Evolutionary conservation across 176 grass and related monocot species (phyloP).

Genomic region (Metroxylon sagu): DNA sequence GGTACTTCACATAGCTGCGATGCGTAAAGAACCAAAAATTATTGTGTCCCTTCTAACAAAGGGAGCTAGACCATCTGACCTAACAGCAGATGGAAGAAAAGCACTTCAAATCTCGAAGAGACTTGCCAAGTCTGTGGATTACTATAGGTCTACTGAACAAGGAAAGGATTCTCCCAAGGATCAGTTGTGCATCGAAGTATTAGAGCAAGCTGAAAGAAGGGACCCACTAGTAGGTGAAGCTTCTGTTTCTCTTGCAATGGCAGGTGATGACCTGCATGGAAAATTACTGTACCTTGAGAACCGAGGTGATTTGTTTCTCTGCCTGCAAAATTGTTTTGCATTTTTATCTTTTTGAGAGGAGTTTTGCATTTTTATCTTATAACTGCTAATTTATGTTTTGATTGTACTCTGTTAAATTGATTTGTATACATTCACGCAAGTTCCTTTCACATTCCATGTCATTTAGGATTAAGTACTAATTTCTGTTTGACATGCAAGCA

Average conservation of each 20-base stretch:
- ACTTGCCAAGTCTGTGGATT: slow-evolving; percentile 50
- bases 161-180: slow-evolving; percentile 55
- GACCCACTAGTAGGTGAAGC: slow-evolving; percentile 58
- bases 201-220: slow-evolving; percentile 74
- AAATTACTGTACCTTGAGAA: slow-evolving; percentile 76
- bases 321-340: background rate
- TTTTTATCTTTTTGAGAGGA: background rate
- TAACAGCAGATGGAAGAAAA: slow-evolving; percentile 69
- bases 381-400: background rate
- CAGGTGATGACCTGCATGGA: slow-evolving; percentile 40
- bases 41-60: slow-evolving; percentile 87
- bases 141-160: slow-evolving; percentile 28
- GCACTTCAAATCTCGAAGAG: slow-evolving; percentile 68
- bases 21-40: slow-evolving; percentile 77
- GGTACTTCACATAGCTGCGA: slow-evolving; percentile 75
- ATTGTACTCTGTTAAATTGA: background rate
- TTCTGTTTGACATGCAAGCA: too few species aligned
- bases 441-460: too few species aligned
- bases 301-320: slow-evolving; percentile 45
- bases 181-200: slow-evolving; percentile 59
- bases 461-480: too few species aligned
- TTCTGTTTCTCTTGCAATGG: slow-evolving; percentile 60
- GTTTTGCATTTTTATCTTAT: background rate
- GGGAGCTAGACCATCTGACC: slow-evolving; percentile 59
- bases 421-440: too few species aligned